Evolutionary conservation across 140 eudicot genomes (phyloP).

Genomic region (Eryngium alpinum): DNA sequence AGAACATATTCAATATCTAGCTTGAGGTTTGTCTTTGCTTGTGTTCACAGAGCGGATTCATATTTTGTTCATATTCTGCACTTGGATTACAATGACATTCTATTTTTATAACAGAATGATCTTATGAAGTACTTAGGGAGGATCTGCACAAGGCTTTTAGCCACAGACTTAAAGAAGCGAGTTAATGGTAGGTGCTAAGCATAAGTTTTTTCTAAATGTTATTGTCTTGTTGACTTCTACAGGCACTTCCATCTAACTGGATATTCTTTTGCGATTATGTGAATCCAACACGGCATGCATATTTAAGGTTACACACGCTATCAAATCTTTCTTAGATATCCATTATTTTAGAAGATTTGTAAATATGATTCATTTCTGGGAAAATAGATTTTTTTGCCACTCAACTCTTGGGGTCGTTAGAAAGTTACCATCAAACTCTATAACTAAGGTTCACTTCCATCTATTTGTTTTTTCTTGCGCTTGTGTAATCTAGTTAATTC

Average conservation of each 20-base stretch:
- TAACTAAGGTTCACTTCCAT: too few relatives aligned
- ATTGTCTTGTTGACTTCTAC: conserved; percentile 3
- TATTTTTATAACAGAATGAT: conserved; percentile 55
- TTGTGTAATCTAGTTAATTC: neutral
- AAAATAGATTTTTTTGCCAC: conserved; percentile 83
- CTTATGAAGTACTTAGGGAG: conserved; percentile 83
- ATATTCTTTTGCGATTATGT: conserved; percentile 77
- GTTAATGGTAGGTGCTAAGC: conserved; percentile 56
- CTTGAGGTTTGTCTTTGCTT: conserved; percentile 58
- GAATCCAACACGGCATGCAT: conserved; percentile 97
- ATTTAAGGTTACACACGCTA: conserved; percentile 49
- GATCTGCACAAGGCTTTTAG: conserved; percentile 81
- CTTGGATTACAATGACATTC: neutral
- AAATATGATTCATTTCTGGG: neutral
- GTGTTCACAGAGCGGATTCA: neutral
- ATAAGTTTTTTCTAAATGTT: neutral
- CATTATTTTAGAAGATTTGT: neutral
- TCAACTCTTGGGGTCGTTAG: conserved; percentile 41
- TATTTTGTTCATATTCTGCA: conserved; percentile 3
- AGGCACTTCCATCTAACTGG: conserved; percentile 83
- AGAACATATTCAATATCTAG: conserved; percentile 97
- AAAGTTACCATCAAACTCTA: too few relatives aligned
- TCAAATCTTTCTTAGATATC: neutral
- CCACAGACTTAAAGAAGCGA: conserved; percentile 93
- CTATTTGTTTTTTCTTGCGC: neutral